Conservation (phyloP, 495 filamentous ascomycete species). For the Evernia prunastri region DNA sequence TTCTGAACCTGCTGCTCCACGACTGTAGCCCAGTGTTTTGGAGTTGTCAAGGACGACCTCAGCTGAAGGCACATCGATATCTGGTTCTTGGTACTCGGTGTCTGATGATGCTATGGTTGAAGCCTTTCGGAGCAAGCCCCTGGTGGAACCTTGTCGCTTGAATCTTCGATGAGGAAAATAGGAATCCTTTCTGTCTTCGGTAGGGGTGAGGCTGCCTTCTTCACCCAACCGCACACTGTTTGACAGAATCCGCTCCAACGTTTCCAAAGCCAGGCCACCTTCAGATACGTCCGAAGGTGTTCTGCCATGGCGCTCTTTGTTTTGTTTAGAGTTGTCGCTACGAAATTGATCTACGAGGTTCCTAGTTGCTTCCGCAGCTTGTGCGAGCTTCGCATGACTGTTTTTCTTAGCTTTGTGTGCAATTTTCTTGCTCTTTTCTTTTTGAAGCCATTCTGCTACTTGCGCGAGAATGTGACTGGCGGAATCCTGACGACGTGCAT, state of each 20-base stretch:
- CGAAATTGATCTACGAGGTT: conserved; percentile 29
- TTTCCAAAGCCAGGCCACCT: conserved; percentile 56
- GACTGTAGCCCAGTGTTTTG: conserved; percentile 70
- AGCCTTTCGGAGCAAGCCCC: conserved; percentile 33
- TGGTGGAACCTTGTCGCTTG: conserved; percentile 36
- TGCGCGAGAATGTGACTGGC: conserved; percentile 58
- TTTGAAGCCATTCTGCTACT: conserved; percentile 71
- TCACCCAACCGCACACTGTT: conserved; percentile 43
- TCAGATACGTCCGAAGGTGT: conserved; percentile 46
- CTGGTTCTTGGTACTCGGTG: conserved; percentile 69
- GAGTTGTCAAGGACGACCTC: conserved; percentile 82
- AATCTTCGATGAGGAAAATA: conserved; percentile 35
- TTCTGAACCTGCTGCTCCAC: conserved; percentile 46
- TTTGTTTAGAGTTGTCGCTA: conserved; percentile 24
- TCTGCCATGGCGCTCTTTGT: conserved; percentile 25
- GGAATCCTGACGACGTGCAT: conserved; percentile 34
- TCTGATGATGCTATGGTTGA: conserved; percentile 56
- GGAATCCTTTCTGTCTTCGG: conserved; percentile 32
- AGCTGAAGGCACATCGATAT: conserved; percentile 65
- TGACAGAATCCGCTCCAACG: conserved; percentile 60
- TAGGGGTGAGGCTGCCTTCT: conserved; percentile 20
- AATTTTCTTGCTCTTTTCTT: conserved; percentile 62
- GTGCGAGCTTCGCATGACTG: conserved; percentile 24
- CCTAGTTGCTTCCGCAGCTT: conserved; percentile 28
- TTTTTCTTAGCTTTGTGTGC: conserved; percentile 39